These are phyloP conservation scores for Trypanosomatidae sp. DNA, from an alignment of 208 protist genomes.

Conservation along the genomic window DNA sequence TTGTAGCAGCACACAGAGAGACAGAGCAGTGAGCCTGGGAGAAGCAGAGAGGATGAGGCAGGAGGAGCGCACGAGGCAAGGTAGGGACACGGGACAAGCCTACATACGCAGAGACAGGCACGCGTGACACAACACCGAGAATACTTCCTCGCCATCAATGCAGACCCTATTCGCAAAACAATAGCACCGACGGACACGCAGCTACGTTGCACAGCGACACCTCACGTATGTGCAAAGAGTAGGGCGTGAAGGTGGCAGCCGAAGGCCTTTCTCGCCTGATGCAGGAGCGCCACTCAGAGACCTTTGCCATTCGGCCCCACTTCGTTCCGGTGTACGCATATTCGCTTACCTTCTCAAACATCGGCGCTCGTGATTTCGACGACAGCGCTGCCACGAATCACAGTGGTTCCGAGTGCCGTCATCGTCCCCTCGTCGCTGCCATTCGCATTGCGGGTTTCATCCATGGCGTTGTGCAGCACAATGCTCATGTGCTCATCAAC, in stretches of 20 bases:
- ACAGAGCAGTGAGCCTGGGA: no score
- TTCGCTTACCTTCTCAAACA: constrained; percentile 28
- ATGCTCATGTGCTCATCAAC: constrained; percentile 98
- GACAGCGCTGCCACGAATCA: constrained; percentile 91
- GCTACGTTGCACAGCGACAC: background rate
- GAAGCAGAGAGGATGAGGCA: background rate
- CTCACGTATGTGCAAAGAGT: background rate
- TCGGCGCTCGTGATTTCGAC: constrained; percentile 89
- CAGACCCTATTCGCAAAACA: background rate
- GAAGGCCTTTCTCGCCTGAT: background rate
- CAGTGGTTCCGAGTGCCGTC: constrained; percentile 88
- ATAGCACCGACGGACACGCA: background rate
- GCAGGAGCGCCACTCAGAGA: background rate
- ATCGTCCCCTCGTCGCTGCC: constrained; percentile 38
- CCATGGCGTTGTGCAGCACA: constrained; percentile 96
- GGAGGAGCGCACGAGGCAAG: background rate
- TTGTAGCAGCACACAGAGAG: background rate
- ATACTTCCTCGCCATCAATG: background rate
- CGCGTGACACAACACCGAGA: background rate
- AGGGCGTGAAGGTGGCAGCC: background rate
- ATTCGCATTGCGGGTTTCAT: constrained; percentile 64
- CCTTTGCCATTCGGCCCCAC: background rate
- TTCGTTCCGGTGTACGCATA: background rate
- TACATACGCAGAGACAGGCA: background rate
- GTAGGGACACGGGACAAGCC: background rate